Base-by-base conservation (phyloP, 768 basidiomycete genomes). In the Cystofilobasidium macerans region DNA sequence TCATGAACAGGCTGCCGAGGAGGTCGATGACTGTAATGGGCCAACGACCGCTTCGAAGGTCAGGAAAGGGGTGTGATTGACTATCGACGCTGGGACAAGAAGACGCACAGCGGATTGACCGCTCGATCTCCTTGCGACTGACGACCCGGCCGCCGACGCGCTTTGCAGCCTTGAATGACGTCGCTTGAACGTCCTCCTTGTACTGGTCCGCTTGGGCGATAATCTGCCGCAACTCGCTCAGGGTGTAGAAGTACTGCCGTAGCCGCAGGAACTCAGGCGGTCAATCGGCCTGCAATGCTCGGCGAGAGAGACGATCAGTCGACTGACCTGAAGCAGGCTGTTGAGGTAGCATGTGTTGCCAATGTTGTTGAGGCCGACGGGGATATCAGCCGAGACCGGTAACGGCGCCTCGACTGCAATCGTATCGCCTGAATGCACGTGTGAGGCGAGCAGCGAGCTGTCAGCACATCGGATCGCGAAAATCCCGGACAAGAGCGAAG, bases 191-290 rank as follows among this genome's bases (percentile, higher is more conserved):
- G 70, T 90, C 87, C 66, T 89, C 88, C 60, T 91, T 88, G 6
- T 84, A 83, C 61, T 86, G 76, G 68, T 87, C 78, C 85, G 79
- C 24, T 81, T 82, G 35, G 77, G 78, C 65, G 12, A 94, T 84
- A 8, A 87, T 85, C 24, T 86, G 84, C 36, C 92, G 82, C 32
- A 95, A 82, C 40, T 92, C 88, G 72, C 83, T 87, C 76, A 95
- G 90, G n/a, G 91, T 94, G 75, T 91, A 94, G 74, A 95, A 93
- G 75, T 94, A 95, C 86, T 94, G 73, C n/a, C 32, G 26, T 11
- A 18, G 20, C 6, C 32, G 24, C 28, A n/a, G n/a, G 16, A 22
- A 0, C 5, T 24, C 35, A 28, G 1, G 38, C 16, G 30, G 57
- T n/a, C n/a, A n/a, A 20, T 62, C 28, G 51, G 42, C 22, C 26